These are phyloP conservation scores for Arthroderma uncinatum DNA, from an alignment of 2,329 filamentous ascomycete genomes.

Conservation along the genomic window DNA sequence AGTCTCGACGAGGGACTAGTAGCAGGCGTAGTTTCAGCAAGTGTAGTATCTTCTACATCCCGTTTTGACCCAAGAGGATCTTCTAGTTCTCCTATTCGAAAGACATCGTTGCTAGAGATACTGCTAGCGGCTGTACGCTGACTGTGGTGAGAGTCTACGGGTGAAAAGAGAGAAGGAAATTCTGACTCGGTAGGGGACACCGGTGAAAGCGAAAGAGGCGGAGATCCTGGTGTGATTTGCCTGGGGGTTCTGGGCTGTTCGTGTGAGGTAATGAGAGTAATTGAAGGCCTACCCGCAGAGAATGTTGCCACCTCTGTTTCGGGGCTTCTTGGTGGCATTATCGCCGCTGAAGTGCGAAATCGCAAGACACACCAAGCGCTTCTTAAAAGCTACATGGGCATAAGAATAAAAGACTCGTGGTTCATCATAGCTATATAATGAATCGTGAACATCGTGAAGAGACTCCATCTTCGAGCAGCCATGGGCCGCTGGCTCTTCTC, in stretches of 20 bases:
- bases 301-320: neutral
- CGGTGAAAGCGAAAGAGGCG: neutral
- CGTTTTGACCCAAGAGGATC: neutral
- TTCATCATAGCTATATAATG: neutral
- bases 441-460: neutral
- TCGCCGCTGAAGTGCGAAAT: neutral
- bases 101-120: slow-evolving; percentile 1
- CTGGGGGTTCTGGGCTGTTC: neutral
- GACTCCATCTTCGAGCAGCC: neutral
- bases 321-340: slow-evolving; percentile 3
- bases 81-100: neutral
- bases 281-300: neutral
- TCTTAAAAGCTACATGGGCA: neutral
- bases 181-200: slow-evolving; percentile 5
- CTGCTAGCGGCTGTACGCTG: neutral
- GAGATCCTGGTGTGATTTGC: neutral
- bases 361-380: neutral
- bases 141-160: neutral
- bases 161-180: slow-evolving; percentile 1
- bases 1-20: neutral
- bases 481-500: neutral
- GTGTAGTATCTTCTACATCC: neutral
- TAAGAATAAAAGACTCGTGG: neutral
- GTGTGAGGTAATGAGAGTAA: neutral
- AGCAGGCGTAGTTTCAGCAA: neutral